These are phyloP conservation scores for Cercospora sp. DNA, from an alignment of 2,329 filamentous ascomycete species.

Conservation along the genomic window DNA sequence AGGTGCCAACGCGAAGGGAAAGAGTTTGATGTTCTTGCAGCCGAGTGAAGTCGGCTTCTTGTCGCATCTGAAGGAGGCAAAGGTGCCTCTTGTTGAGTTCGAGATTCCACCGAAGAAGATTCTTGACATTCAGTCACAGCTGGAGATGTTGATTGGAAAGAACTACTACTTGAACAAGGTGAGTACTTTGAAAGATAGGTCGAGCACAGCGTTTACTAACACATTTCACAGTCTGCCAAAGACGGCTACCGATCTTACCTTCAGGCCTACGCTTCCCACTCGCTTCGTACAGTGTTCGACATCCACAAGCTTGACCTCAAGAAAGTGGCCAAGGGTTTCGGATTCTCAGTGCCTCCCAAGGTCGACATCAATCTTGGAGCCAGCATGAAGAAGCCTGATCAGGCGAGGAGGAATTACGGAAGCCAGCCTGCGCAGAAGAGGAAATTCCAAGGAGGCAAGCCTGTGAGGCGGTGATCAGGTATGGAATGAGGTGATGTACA, in stretches of 20 bases:
- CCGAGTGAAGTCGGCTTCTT: conserved; percentile 91
- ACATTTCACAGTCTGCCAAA: conserved; percentile 56
- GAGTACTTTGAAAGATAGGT: conserved; percentile 27
- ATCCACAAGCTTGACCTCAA: conserved; percentile 78
- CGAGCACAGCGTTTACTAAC: conserved; percentile 12
- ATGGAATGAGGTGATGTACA: neutral
- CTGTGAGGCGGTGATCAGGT: conserved; percentile 1
- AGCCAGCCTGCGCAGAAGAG: conserved; percentile 68
- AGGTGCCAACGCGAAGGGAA: conserved; percentile 78
- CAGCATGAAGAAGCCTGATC: conserved; percentile 73
- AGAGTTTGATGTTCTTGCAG: conserved; percentile 89
- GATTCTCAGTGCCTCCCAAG: conserved; percentile 72
- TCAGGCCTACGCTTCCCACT: conserved; percentile 89
- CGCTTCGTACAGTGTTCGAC: conserved; percentile 78
- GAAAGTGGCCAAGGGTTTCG: conserved; percentile 82
- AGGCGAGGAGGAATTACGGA: conserved; percentile 71
- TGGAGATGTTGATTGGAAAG: conserved; percentile 89
- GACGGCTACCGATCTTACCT: conserved; percentile 85
- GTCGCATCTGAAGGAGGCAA: conserved; percentile 82
- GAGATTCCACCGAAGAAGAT: conserved; percentile 93
- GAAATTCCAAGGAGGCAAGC: conserved; percentile 23
- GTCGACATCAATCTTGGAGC: conserved; percentile 77
- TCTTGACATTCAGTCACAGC: conserved; percentile 72
- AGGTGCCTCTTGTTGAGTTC: conserved; percentile 93
- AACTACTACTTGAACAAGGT: conserved; percentile 97